Evolutionary conservation across 768 basidiomycete genomes (phyloP).

Genomic region (Hemileccinum impolitum): DNA sequence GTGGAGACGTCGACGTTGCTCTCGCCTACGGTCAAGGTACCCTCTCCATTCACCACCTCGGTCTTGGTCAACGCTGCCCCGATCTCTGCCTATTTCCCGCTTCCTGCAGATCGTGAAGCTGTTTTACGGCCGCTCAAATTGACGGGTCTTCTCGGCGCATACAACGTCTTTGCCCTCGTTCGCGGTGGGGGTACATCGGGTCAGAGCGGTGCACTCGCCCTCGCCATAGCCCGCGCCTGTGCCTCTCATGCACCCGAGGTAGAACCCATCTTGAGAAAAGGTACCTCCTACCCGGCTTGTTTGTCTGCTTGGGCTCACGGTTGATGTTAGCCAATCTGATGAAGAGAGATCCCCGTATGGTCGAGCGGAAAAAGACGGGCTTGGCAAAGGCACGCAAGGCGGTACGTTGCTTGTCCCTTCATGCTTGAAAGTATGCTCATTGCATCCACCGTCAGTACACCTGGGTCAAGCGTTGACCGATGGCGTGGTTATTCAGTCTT

Average conservation of each 20-base stretch:
- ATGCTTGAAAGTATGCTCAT: conserved; percentile 4
- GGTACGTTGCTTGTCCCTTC: conserved; percentile 47
- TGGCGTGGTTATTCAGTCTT: background rate
- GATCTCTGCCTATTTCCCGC: conserved; percentile 73
- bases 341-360: conserved; percentile 94
- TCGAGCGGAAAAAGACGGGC: conserved; percentile 97
- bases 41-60: conserved; percentile 49
- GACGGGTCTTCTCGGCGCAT: conserved; percentile 80
- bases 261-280: conserved; percentile 63
- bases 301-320: background rate
- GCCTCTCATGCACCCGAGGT: conserved; percentile 68
- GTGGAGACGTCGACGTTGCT: conserved; percentile 17
- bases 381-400: conserved; percentile 87
- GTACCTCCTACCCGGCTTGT: conserved; percentile 36
- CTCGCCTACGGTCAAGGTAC: conserved; percentile 15
- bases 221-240: conserved; percentile 74
- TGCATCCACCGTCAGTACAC: conserved; percentile 54
- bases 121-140: conserved; percentile 82
- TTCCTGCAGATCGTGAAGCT: conserved; percentile 73
- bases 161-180: conserved; percentile 71
- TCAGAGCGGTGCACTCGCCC: conserved; percentile 83
- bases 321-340: conserved; percentile 67
- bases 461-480: conserved; percentile 92
- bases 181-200: conserved; percentile 90
- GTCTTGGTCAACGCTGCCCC: conserved; percentile 86